Base-by-base conservation (phyloP, 208 protist species). In the Leishmania mexicana region DNA sequence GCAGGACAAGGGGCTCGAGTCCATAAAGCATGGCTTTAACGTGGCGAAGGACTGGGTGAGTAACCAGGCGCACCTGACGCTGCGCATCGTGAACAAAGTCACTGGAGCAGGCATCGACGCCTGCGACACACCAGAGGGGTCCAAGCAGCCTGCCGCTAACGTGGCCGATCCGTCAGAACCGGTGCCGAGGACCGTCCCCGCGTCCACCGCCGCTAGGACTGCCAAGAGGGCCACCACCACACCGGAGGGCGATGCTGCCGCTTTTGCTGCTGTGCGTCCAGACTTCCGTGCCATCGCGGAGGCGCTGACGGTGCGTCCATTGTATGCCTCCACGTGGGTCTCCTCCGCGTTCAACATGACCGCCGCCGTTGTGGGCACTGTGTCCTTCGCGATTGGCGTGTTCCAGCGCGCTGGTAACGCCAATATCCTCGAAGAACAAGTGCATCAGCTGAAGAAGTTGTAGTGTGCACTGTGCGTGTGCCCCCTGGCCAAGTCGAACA, bases 331-430 rank as follows among this genome's bases (percentile, higher is more conserved):
- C 24, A 35, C 78, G n/a, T 82, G 71, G 47, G 77, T 78, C 38
- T 87, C 85, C 1, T 85, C 84, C 1, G 70, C 67, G 5, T 53
- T 89, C 31, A 81, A 84, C 54, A 83, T 91, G 21, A 58, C 84
- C 21, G 78, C 83, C 31, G 84, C 90, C 21, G 38, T 95, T 42
- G 47, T 85, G 28, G 78, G 89, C 38, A 77, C 86, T 1, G 80
- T 71, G 21, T 87, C 89, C 35, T 80, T 96, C 45, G 83, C 85
- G 10, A 90, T 92, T 40, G 94, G 92, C n/a, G 82, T 91, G 58
- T 87, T 95, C 31, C 94, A 97, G 74, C 92, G 94, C 17, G 78
- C 58, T 6, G 92, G 89, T n/a, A 91, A 95, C 71, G 91, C 89
- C 17, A 95, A 95, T 15, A 70, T 95, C 8, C 53, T 97, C 35